phyloP scores from a whole-genome alignment of 2,329 filamentous ascomycete species.

The Cladosporium sp. region DNA sequence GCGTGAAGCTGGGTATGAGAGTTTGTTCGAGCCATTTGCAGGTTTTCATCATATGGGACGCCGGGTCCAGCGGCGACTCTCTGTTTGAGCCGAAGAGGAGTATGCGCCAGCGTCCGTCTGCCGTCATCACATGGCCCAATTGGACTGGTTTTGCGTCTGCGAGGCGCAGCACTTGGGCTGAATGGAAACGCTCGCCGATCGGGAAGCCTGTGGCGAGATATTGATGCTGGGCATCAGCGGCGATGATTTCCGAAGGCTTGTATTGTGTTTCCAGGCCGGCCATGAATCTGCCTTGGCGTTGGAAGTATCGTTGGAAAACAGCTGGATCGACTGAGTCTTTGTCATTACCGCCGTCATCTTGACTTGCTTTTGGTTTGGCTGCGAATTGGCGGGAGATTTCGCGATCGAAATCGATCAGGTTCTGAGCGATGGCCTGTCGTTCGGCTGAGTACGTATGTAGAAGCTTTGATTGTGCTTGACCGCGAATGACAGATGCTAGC shows the following conservation, averaged over 20 bases:
- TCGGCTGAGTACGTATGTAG: slow-evolving; percentile 52
- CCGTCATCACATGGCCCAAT: slow-evolving; percentile 31
- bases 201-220: slow-evolving; percentile 28
- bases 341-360: slow-evolving; percentile 16
- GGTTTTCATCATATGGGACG: slow-evolving; percentile 20
- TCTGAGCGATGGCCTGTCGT: slow-evolving; percentile 57
- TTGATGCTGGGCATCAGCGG: slow-evolving; percentile 22
- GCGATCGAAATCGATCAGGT: slow-evolving; percentile 57
- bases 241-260: slow-evolving; percentile 22
- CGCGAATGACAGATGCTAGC: slow-evolving; percentile 45
- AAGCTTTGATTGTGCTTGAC: slow-evolving; percentile 28
- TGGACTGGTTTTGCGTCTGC: slow-evolving; percentile 34
- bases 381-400: slow-evolving; percentile 46
- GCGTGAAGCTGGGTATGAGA: slow-evolving; percentile 36
- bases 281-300: slow-evolving; percentile 30
- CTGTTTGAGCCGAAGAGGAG: slow-evolving; percentile 26
- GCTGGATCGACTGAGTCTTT: slow-evolving; percentile 30
- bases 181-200: slow-evolving; percentile 32
- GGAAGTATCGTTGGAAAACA: slow-evolving; percentile 31
- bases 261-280: slow-evolving; percentile 30
- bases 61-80: slow-evolving; percentile 16
- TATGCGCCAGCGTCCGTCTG: slow-evolving; percentile 32
- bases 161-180: slow-evolving; percentile 27
- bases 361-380: slow-evolving; percentile 29
- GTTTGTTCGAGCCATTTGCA: slow-evolving; percentile 21